Conservation (phyloP, 2,329 filamentous ascomycete genomes). For the Pyricularia sp. region DNA sequence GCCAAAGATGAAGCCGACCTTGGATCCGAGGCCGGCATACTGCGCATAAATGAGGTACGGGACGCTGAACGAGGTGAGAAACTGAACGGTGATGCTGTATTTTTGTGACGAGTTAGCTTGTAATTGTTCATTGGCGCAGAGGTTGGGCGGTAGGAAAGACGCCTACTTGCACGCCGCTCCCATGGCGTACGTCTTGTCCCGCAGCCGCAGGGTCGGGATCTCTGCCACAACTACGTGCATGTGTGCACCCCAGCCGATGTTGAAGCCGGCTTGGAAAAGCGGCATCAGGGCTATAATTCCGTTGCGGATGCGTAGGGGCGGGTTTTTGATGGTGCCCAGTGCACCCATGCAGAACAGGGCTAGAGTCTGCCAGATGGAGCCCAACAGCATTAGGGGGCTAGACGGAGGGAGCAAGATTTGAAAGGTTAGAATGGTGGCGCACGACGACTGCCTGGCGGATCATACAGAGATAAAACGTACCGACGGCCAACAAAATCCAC, state of each 20-base stretch:
- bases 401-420: not conserved
- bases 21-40: constrained; percentile 8
- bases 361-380: not conserved
- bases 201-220: constrained; percentile 19
- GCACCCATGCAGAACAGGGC: constrained; percentile 26
- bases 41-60: constrained; percentile 6
- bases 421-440: not conserved
- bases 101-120: constrained; percentile 14
- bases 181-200: constrained; percentile 18
- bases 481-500: not conserved
- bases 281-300: constrained; percentile 19
- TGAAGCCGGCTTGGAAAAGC: constrained; percentile 21
- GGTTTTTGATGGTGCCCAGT: constrained; percentile 16
- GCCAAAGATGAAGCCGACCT: constrained; percentile 11
- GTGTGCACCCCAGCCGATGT: constrained; percentile 23
- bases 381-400: not conserved
- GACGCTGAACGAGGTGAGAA: constrained; percentile 7
- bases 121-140: not conserved
- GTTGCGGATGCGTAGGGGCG: not conserved
- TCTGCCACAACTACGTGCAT: constrained; percentile 25
- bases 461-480: not conserved
- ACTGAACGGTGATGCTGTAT: constrained; percentile 18
- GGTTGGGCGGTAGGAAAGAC: not conserved
- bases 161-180: not conserved
- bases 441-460: not conserved